Evolutionary conservation across 805 yeast species (phyloP).

Genomic region (Cyberlindnera maclurae): DNA sequence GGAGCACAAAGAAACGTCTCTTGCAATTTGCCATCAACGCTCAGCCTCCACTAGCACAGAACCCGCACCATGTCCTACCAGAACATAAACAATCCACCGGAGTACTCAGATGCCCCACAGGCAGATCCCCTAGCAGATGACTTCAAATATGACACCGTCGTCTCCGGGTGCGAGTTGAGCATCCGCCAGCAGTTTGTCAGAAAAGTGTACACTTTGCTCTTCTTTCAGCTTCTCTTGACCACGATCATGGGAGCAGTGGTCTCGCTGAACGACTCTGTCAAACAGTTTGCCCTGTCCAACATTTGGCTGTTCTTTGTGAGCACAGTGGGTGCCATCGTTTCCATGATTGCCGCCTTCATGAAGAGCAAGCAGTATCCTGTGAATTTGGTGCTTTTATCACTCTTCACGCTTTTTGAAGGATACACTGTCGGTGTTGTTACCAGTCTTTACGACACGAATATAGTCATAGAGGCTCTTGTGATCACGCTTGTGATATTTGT

Average conservation of each 20-base stretch:
- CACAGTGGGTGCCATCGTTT: conserved; percentile 51
- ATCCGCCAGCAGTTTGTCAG: conserved; percentile 71
- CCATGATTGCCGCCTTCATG: conserved; percentile 55
- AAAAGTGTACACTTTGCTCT: conserved; percentile 69
- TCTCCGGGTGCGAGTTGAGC: conserved; percentile 69
- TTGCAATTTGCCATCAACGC: too few species aligned
- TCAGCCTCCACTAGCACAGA: not conserved
- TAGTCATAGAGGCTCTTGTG: conserved; percentile 63
- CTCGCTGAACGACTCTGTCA: conserved; percentile 35
- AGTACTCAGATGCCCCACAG: conserved; percentile 15
- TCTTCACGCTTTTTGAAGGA: conserved; percentile 71
- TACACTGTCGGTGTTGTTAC: conserved; percentile 65
- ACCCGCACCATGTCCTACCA: conserved; percentile 16
- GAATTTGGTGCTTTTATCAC: conserved; percentile 50
- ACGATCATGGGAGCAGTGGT: conserved; percentile 49
- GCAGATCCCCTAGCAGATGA: conserved; percentile 45
- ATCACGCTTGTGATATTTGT: conserved; percentile 64
- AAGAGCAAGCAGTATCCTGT: conserved; percentile 64
- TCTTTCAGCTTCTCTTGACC: conserved; percentile 58
- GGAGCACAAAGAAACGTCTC: too few species aligned
- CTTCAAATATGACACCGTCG: conserved; percentile 74
- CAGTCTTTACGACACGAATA: conserved; percentile 51
- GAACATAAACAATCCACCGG: conserved; percentile 23
- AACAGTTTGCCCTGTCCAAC: conserved; percentile 49
- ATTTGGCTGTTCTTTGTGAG: conserved; percentile 54